Evolutionary conservation across 768 basidiomycete genomes (phyloP).

Genomic region (Coprinopsis sp.): DNA sequence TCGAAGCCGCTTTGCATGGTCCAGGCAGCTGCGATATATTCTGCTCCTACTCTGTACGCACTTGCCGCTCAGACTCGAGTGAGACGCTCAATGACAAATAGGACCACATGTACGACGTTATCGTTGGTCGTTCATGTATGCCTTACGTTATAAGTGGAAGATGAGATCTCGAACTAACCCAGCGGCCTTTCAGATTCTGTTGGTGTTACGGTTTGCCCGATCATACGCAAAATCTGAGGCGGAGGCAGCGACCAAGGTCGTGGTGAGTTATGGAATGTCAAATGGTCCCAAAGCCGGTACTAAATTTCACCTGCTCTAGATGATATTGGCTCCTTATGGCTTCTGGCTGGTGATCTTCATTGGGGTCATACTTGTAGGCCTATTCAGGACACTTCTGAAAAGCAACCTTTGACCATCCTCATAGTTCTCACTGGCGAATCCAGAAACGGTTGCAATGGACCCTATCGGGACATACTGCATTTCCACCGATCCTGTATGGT

Average conservation of each 20-base stretch:
- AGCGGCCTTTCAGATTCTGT: slow-evolving; percentile 24
- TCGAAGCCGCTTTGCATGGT: slow-evolving; percentile 20
- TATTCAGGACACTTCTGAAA: no score
- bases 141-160: no score
- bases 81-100: slow-evolving; percentile 1
- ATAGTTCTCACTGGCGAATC: slow-evolving; percentile 22
- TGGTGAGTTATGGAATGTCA: no score
- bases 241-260: slow-evolving; percentile 13
- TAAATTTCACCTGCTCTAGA: slow-evolving; percentile 11
- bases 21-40: slow-evolving; percentile 28
- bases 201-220: slow-evolving; percentile 21
- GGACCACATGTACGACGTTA: slow-evolving; percentile 26
- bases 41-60: slow-evolving; percentile 28
- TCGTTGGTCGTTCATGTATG: slow-evolving; percentile 25
- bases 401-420: background rate
- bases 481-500: slow-evolving; percentile 19
- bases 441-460: slow-evolving; percentile 18
- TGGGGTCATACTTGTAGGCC: slow-evolving; percentile 20
- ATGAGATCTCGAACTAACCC: no score
- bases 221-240: slow-evolving; percentile 15
- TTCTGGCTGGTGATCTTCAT: slow-evolving; percentile 23
- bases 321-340: slow-evolving; percentile 22
- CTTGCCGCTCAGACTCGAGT: background rate
- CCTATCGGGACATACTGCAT: slow-evolving; percentile 29
- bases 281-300: no score